phyloP scores from a whole-genome alignment of 805 yeast genomes.

The Brettanomyces bruxellensis region DNA sequence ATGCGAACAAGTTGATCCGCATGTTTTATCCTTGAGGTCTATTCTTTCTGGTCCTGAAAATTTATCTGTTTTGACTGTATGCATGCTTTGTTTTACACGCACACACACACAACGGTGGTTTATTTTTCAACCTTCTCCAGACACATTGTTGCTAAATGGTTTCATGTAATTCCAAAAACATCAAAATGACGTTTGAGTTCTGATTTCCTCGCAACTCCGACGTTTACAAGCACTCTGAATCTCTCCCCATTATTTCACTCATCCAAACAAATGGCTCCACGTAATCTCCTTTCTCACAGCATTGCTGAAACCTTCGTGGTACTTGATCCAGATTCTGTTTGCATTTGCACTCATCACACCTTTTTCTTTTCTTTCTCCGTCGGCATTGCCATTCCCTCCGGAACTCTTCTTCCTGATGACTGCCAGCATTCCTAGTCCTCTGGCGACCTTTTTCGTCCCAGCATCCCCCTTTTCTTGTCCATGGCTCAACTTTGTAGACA shows the following conservation, averaged over 20 bases:
- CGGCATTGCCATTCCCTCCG: not conserved
- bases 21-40: no score
- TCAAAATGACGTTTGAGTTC: not conserved
- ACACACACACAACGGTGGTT: no score
- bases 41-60: no score
- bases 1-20: no score
- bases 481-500: slow-evolving; percentile 9
- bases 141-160: not conserved
- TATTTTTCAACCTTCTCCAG: no score
- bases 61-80: no score
- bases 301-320: slow-evolving; percentile 84
- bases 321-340: slow-evolving; percentile 71
- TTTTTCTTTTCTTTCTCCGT: not conserved
- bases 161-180: not conserved
- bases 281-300: slow-evolving; percentile 80
- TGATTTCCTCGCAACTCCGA: not conserved
- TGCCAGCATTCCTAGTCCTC: not conserved
- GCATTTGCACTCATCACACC: slow-evolving; percentile 17
- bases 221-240: not conserved
- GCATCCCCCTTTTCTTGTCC: slow-evolving; percentile 7
- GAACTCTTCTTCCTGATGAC: no score
- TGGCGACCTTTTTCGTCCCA: not conserved
- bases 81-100: no score
- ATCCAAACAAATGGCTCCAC: slow-evolving; percentile 57
- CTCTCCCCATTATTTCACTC: not conserved